A percentile compares a stretch with the other conserved stretches of the same genome.
phyloP scores from a whole-genome alignment of 2,329 filamentous ascomycete species.

The Aureobasidium namibiae region DNA sequence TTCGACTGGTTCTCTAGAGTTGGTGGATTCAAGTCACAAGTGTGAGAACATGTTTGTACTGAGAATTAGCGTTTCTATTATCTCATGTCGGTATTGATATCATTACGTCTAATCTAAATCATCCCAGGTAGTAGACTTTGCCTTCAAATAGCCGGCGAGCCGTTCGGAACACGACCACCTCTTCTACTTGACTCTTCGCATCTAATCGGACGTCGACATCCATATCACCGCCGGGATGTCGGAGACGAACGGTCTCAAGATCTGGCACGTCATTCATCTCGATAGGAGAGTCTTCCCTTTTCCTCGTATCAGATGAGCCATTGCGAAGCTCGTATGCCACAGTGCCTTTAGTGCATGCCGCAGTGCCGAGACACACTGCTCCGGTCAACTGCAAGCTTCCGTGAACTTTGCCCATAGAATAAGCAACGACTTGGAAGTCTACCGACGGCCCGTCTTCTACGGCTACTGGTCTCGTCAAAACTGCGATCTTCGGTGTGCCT shows the following conservation, averaged over 20 bases:
- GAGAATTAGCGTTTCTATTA: not conserved
- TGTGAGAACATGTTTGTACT: not conserved
- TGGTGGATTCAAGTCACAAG: too few relatives aligned
- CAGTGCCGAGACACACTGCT: slow-evolving; percentile 25
- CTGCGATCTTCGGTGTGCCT: slow-evolving; percentile 20
- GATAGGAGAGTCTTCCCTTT: not conserved
- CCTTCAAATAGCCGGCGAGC: slow-evolving; percentile 19
- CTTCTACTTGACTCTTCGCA: slow-evolving; percentile 18
- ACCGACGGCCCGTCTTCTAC: not conserved
- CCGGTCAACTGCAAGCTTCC: slow-evolving; percentile 28
- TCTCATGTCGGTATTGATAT: not conserved
- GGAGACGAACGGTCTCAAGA: slow-evolving; percentile 18
- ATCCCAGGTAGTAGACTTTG: slow-evolving; percentile 18
- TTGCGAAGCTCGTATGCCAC: slow-evolving; percentile 18
- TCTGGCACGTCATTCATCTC: not conserved
- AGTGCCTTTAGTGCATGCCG: slow-evolving; percentile 24
- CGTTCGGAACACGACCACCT: slow-evolving; percentile 20
- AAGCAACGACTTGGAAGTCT: slow-evolving; percentile 21
- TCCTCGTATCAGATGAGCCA: not conserved
- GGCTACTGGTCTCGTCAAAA: slow-evolving; percentile 16
- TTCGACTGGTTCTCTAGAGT: too few relatives aligned
- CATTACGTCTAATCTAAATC: not conserved
- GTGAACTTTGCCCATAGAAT: slow-evolving; percentile 27
- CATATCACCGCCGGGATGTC: slow-evolving; percentile 23
- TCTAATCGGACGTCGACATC: slow-evolving; percentile 21